phyloP scores from a whole-genome alignment of 495 filamentous ascomycete species.

The Trichocladium uniseriatum region DNA sequence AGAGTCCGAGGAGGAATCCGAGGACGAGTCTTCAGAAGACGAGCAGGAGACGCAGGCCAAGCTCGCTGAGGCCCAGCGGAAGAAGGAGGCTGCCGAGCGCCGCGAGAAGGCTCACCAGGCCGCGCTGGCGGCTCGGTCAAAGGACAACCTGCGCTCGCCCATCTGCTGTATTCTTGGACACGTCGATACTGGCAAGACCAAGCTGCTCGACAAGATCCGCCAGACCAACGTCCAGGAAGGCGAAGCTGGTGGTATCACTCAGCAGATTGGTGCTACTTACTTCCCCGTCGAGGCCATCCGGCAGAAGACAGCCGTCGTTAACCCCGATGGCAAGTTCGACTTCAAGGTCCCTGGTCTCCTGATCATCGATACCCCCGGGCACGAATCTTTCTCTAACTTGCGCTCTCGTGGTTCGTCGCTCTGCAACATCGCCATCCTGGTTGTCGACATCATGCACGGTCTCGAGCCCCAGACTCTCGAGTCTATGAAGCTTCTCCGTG shows the following conservation, averaged over 20 bases:
- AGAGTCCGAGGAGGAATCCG: conserved; percentile 28
- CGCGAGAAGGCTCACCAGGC: conserved; percentile 84
- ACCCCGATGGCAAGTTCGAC: conserved; percentile 80
- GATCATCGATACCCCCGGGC: conserved; percentile 97
- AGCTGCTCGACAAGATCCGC: conserved; percentile 95
- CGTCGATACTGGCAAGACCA: conserved; percentile 99
- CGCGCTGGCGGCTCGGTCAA: conserved; percentile 81
- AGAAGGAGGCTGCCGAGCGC: conserved; percentile 84
- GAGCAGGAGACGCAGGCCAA: conserved; percentile 61
- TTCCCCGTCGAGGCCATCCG: conserved; percentile 92
- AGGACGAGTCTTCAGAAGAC: conserved; percentile 53
- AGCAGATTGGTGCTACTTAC: conserved; percentile 99
- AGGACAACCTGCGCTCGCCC: conserved; percentile 89
- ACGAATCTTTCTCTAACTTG: conserved; percentile 99
- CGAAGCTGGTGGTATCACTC: conserved; percentile 98
- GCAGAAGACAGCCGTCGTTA: conserved; percentile 88
- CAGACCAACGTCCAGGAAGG: conserved; percentile 99
- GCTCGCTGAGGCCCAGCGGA: conserved; percentile 60
- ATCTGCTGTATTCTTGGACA: conserved; percentile 99
- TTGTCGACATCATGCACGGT: conserved; percentile 99
- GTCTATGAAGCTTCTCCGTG: conserved; percentile 88
- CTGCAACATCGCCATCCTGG: conserved; percentile 98
- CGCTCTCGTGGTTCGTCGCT: conserved; percentile 92
- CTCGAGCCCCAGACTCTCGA: conserved; percentile 96
- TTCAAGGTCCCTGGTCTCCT: conserved; percentile 97